Conservation (phyloP, 768 basidiomycete genomes). For the Lentinus tigrinus region DNA sequence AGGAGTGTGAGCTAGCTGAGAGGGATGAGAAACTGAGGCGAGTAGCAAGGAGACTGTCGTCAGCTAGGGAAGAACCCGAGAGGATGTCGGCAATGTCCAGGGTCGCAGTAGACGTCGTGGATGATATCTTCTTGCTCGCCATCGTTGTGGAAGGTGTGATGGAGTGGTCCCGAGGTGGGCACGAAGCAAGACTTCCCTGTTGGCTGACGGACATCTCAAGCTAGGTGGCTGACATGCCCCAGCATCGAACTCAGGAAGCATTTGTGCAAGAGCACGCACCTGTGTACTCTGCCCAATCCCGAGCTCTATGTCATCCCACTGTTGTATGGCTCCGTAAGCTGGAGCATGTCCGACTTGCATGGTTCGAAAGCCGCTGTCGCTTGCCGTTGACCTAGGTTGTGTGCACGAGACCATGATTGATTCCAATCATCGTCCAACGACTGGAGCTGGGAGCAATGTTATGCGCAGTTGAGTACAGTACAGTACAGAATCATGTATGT, state of each 20-base stretch:
- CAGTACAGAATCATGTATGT: too few relatives aligned
- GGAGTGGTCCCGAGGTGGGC: neutral
- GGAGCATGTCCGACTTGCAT: too few relatives aligned
- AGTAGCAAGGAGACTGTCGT: constrained; percentile 24
- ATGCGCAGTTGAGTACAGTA: too few relatives aligned
- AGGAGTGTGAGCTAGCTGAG: constrained; percentile 20
- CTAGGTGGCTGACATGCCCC: neutral
- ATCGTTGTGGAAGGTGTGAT: neutral
- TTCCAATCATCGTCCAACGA: too few relatives aligned
- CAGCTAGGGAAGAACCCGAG: neutral
- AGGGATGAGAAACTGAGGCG: constrained; percentile 17
- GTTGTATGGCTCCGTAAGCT: too few relatives aligned
- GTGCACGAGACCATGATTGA: too few relatives aligned
- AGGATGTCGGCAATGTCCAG: constrained; percentile 15
- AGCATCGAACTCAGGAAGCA: too few relatives aligned
- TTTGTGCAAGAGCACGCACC: neutral
- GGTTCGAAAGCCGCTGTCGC: too few relatives aligned
- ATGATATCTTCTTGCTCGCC: neutral
- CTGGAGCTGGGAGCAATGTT: too few relatives aligned
- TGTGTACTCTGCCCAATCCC: neutral
- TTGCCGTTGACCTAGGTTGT: too few relatives aligned
- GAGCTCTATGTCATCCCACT: too few relatives aligned
- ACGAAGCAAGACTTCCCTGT: neutral
- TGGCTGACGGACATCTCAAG: neutral
- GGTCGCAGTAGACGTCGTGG: constrained; percentile 8